A percentile compares a stretch with the other conserved stretches of the same genome.
Evolutionary conservation across 2,329 filamentous ascomycete genomes (phyloP).

Genomic region (Penicillium hordei): DNA sequence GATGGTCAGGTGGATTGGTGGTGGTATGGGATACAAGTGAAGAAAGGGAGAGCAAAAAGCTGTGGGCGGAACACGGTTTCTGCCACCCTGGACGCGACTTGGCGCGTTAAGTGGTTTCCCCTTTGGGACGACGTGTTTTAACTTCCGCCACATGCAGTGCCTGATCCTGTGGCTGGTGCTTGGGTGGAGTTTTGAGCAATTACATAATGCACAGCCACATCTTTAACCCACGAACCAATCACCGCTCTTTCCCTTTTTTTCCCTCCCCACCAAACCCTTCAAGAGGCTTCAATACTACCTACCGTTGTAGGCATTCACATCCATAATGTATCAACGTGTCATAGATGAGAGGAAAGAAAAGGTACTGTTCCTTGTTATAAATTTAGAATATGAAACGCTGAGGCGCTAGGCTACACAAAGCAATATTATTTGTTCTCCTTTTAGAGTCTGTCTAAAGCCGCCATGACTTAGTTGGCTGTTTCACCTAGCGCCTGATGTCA

Average conservation of each 20-base stretch:
- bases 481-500: constrained; percentile 42
- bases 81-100: constrained; percentile 23
- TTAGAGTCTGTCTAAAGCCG: constrained; percentile 14
- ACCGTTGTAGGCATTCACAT: not conserved
- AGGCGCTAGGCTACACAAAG: not conserved
- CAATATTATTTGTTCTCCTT: not conserved
- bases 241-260: constrained; percentile 9
- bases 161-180: not conserved
- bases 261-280: not conserved
- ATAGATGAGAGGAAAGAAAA: not conserved
- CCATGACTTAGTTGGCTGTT: constrained; percentile 23
- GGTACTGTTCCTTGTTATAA: not conserved
- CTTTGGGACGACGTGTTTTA: constrained; percentile 24
- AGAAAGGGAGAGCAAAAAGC: constrained; percentile 29
- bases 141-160: constrained; percentile 3
- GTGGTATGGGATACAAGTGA: constrained; percentile 13
- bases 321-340: not conserved
- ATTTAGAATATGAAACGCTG: not conserved
- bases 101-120: constrained; percentile 37
- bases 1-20: constrained; percentile 19
- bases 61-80: constrained; percentile 26
- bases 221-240: constrained; percentile 9
- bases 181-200: not conserved
- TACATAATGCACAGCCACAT: constrained; percentile 12
- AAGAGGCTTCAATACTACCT: not conserved